Base-by-base conservation (phyloP, 208 protist genomes). In the Crithidia thermophila region DNA sequence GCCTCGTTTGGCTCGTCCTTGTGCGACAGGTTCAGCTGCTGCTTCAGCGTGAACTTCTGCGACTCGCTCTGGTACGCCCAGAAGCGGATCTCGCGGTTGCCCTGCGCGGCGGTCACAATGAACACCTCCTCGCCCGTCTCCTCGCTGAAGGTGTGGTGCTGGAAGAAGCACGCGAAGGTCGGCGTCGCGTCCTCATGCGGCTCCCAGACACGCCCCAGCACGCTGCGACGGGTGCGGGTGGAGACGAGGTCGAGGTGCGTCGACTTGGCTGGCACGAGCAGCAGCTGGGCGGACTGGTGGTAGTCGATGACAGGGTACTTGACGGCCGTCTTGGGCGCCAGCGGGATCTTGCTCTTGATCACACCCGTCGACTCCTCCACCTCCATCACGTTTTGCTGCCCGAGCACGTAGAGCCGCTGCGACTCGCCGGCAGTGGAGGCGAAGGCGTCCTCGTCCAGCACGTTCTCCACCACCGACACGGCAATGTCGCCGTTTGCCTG, bases 161-260 rank as follows among this genome's bases (percentile, higher is more conserved):
- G 83, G 33, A 96, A 85, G 70, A 96, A 93, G 75, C 77, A 83
- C n/a, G 91, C 88, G 49, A 86, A 89, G 9, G 85, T 89, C n/a
- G 91, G 88, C 60, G 75, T 70, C 27, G 56, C 67, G 50, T 84
- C 87, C 45, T 79, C 72, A 49, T 96, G 91, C 16, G 91, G 91
- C 73, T 94, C 87, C 88, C 91, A 96, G 45, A 80, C 78, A 49
- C 85, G 88, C 21, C 79, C 68, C 31, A 94, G 72, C 9, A 87
- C 71, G 52, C 84, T 94, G 66, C 79, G 84, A 36, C 75, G 73
- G 8, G 79, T 87, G 10, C 67, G 71, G 45, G 72, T 78, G 10
- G 82, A 92, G 51, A 94, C 78, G 61, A 94, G 77, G 63, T 93
- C 87, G 51, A 94, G 77, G 43, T 86, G 84, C 30, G 85, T 83